phyloP scores from a whole-genome alignment of 164 flowering plant genomes.

The Berberis vulgaris region DNA sequence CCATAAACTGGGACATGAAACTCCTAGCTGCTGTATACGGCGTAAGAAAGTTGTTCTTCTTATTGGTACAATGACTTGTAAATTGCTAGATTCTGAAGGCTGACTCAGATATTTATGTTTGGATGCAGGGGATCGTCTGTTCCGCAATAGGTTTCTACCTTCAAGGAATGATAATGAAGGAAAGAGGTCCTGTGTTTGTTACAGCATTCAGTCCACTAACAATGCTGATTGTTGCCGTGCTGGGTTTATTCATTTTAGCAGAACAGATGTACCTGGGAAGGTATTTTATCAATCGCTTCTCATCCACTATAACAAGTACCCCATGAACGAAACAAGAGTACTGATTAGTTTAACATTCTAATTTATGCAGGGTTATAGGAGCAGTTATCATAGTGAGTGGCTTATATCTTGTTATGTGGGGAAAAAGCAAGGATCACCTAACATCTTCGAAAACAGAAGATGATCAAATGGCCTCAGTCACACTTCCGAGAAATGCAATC shows the following conservation, averaged over 20 bases:
- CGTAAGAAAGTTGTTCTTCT: constrained; percentile 25
- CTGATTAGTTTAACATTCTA: background rate
- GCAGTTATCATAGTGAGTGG: constrained; percentile 43
- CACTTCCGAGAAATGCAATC: too few relatives aligned
- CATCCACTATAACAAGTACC: background rate
- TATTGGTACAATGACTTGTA: background rate
- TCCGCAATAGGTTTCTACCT: constrained; percentile 75
- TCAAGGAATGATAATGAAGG: constrained; percentile 66
- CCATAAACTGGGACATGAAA: constrained; percentile 62
- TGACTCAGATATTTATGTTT: background rate
- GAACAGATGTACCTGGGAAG: constrained; percentile 81
- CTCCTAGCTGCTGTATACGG: constrained; percentile 72
- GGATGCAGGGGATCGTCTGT: constrained; percentile 65
- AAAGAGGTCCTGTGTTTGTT: constrained; percentile 76
- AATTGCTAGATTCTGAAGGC: background rate
- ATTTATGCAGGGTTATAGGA: constrained; percentile 38
- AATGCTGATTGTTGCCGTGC: constrained; percentile 70
- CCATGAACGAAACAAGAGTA: background rate
- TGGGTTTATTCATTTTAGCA: constrained; percentile 52
- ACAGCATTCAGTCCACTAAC: constrained; percentile 75
- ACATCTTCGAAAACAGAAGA: background rate
- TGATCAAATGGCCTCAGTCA: too few relatives aligned
- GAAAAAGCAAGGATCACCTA: constrained; percentile 41
- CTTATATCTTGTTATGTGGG: constrained; percentile 52
- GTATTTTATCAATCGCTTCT: constrained; percentile 16